phyloP scores from a whole-genome alignment of 2,329 filamentous ascomycete genomes.

The Gremmenia infestans region DNA sequence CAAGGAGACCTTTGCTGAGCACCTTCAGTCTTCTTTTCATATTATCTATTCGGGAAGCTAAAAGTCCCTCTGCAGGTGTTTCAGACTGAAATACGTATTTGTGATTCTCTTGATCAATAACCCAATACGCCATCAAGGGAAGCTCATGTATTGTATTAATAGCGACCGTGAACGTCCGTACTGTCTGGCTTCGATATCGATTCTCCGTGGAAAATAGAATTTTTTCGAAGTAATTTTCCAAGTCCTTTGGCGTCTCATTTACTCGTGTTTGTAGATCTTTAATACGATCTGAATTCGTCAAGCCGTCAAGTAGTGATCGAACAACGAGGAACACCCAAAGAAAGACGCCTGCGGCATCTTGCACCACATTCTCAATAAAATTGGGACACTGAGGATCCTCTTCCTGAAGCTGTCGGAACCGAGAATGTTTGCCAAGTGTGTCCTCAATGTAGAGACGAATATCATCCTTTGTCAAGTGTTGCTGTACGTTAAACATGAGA shows the following conservation, averaged over 20 bases:
- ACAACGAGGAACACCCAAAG: conserved; percentile 15
- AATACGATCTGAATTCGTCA: conserved; percentile 13
- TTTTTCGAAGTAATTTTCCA: conserved; percentile 19
- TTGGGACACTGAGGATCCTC: not conserved
- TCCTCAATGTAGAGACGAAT: conserved; percentile 6
- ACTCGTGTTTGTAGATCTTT: conserved; percentile 18
- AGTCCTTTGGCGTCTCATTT: conserved; percentile 14
- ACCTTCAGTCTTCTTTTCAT: not conserved
- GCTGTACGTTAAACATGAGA: not conserved
- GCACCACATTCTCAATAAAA: too few species aligned
- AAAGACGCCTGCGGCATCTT: conserved; percentile 3
- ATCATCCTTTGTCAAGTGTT: conserved; percentile 21
- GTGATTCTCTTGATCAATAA: not conserved
- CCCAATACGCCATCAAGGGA: not conserved
- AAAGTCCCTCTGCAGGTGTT: not conserved
- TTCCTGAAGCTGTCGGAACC: not conserved
- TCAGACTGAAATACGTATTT: not conserved
- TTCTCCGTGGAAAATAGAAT: conserved; percentile 12
- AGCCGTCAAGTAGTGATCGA: not conserved
- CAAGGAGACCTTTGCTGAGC: not conserved
- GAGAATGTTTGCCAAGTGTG: not conserved
- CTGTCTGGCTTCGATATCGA: not conserved
- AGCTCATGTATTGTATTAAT: too few species aligned
- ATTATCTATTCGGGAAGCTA: conserved; percentile 5
- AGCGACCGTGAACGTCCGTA: too few species aligned